A percentile compares a stretch with the other conserved stretches of the same genome.
phyloP scores from a whole-genome alignment of 352 stramenopile species.

The Globisporangium takayamanum region DNA sequence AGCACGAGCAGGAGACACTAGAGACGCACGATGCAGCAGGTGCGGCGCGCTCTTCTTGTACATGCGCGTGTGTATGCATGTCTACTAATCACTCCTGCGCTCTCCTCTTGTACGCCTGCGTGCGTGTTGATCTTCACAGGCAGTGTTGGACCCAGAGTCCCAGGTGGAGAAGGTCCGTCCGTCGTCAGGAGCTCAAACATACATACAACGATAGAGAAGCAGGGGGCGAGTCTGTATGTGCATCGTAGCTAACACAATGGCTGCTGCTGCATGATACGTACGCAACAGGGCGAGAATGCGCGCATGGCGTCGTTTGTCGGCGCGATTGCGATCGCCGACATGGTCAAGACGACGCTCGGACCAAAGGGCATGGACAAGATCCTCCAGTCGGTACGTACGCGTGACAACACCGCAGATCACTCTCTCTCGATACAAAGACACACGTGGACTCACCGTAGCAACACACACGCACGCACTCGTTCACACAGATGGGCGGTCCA shows the following conservation, averaged over 20 bases:
- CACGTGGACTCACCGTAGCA: neutral
- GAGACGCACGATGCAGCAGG: constrained; percentile 9
- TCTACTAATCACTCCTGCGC: neutral
- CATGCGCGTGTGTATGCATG: neutral
- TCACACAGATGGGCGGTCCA: constrained; percentile 51
- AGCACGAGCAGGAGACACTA: neutral
- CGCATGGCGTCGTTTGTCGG: constrained; percentile 98
- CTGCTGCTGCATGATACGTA: neutral
- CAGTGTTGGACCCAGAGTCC: constrained; percentile 71
- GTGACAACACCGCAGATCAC: too few relatives aligned
- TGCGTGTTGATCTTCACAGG: constrained; percentile 18
- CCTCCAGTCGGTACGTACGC: constrained; percentile 87
- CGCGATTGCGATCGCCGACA: constrained; percentile 98
- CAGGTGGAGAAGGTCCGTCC: constrained; percentile 65
- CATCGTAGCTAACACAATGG: too few relatives aligned
- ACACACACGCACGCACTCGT: neutral
- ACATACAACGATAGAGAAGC: too few relatives aligned
- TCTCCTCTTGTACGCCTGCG: too few relatives aligned
- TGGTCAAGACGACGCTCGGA: constrained; percentile 99
- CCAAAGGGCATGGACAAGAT: constrained; percentile 99
- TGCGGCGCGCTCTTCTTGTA: neutral
- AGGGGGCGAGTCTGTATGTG: neutral
- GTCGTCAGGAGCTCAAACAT: too few relatives aligned
- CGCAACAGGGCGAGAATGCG: constrained; percentile 94
- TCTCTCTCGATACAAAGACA: neutral